Evolutionary conservation across 495 filamentous ascomycete species (phyloP).

Genomic region (Cenococcum geophilum): DNA sequence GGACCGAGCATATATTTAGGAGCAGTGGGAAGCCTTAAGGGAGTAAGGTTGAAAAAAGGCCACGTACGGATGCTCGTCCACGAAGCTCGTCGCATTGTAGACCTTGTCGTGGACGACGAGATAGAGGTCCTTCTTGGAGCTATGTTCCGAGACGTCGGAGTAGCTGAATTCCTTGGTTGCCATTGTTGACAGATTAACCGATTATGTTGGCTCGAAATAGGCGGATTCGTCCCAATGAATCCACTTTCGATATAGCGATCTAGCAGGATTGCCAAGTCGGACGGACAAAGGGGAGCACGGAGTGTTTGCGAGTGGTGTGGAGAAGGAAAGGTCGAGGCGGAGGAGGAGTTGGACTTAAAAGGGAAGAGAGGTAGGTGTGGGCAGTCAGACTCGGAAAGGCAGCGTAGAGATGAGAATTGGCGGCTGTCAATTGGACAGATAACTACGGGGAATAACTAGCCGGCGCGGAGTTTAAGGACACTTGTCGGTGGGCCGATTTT

Average conservation of each 20-base stretch:
- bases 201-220: neutral
- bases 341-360: neutral
- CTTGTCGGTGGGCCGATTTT: slow-evolving; percentile 1
- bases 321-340: neutral
- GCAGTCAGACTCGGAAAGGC: neutral
- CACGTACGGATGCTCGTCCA: slow-evolving; percentile 99
- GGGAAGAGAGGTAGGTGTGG: neutral
- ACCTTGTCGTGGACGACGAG: slow-evolving; percentile 93
- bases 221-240: neutral
- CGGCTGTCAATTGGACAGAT: neutral
- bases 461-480: neutral
- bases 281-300: neutral
- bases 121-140: slow-evolving; percentile 92
- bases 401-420: neutral
- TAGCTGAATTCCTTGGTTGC: slow-evolving; percentile 65
- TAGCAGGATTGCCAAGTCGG: neutral
- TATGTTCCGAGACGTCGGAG: slow-evolving; percentile 78
- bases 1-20: neutral
- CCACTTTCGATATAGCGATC: neutral
- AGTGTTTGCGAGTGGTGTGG: neutral
- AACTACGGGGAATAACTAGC: slow-evolving; percentile 2
- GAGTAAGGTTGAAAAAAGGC: slow-evolving; percentile 2
- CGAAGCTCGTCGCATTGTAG: slow-evolving; percentile 80
- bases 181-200: slow-evolving; percentile 12
- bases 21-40: neutral